These are phyloP conservation scores for Fusarium verticillioides DNA, from an alignment of 2,329 filamentous ascomycete species.

Conservation along the genomic window DNA sequence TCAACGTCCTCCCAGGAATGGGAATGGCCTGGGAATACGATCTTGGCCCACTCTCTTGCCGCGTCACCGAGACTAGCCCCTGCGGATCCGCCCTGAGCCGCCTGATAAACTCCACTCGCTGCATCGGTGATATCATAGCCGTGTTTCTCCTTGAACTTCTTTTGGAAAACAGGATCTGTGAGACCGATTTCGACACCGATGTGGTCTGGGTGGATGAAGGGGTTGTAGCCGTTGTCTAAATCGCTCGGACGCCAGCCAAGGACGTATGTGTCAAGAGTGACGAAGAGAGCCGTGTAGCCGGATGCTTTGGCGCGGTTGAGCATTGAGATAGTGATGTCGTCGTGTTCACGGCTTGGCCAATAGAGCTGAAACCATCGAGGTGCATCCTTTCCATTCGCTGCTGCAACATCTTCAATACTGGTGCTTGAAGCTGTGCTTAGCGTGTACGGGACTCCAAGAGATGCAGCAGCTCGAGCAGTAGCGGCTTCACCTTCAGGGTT, in stretches of 20 bases:
- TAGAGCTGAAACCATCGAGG: constrained; percentile 28
- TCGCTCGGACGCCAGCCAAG: constrained; percentile 18
- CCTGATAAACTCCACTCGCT: constrained; percentile 19
- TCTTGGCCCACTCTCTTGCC: constrained; percentile 33
- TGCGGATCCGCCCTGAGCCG: constrained; percentile 18
- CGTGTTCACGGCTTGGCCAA: constrained; percentile 26
- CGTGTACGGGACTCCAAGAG: not conserved
- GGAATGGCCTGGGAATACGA: constrained; percentile 24
- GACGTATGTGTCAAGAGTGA: constrained; percentile 14
- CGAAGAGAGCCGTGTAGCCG: constrained; percentile 8
- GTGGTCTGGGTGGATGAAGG: constrained; percentile 30
- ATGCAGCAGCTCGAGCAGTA: constrained; percentile 7
- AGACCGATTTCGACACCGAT: constrained; percentile 29
- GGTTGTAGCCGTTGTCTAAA: constrained; percentile 30
- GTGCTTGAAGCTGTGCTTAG: constrained; percentile 28
- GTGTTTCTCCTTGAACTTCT: constrained; percentile 20
- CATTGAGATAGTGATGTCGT: constrained; percentile 25
- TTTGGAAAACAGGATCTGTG: constrained; percentile 28
- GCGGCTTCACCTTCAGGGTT: constrained; percentile 17
- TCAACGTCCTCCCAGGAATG: constrained; percentile 28
- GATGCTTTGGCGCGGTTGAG: constrained; percentile 8
- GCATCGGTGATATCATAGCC: constrained; percentile 18
- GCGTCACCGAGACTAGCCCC: constrained; percentile 18
- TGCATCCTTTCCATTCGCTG: not conserved
- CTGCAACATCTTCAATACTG: constrained; percentile 26